Evolutionary conservation across 768 basidiomycete genomes (phyloP).

Genomic region (Amanita muscaria): DNA sequence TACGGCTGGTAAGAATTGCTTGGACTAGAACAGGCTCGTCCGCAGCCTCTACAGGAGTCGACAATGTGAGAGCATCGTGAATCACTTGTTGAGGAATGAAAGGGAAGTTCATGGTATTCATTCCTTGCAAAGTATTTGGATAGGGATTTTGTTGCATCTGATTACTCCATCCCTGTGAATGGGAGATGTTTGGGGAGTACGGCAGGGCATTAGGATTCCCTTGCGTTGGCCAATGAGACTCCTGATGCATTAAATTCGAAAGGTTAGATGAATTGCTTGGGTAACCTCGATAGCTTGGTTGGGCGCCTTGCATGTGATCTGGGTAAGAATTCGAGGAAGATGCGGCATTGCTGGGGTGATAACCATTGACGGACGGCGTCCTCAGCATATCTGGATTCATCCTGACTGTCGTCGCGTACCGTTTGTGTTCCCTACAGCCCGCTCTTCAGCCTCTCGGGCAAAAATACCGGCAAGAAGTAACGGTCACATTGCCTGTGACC

Average conservation of each 20-base stretch:
- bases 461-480: not conserved
- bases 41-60: conserved; percentile 40
- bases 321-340: conserved; percentile 26
- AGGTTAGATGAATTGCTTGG: conserved; percentile 15
- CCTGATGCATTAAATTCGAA: conserved; percentile 20
- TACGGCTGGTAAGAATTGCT: conserved; percentile 32
- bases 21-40: conserved; percentile 56
- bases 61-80: conserved; percentile 47
- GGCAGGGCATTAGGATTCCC: conserved; percentile 12
- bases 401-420: conserved; percentile 3
- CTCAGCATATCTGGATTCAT: conserved; percentile 9
- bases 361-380: conserved; percentile 20
- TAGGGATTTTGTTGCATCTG: conserved; percentile 26
- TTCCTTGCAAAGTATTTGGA: conserved; percentile 22
- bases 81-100: conserved; percentile 45
- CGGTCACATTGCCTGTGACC: not conserved
- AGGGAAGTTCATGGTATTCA: conserved; percentile 31
- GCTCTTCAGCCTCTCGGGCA: not conserved
- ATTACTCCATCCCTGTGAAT: conserved; percentile 24
- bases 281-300: conserved; percentile 12
- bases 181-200: conserved; percentile 15
- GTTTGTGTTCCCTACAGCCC: not conserved
- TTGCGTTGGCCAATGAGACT: conserved; percentile 22
- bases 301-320: conserved; percentile 17
- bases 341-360: conserved; percentile 20